Percentiles rank a stretch among this genome's conserved stretches.
These are phyloP conservation scores for Lipomyces mesembrius DNA, from an alignment of 805 yeast genomes.

Conservation along the genomic window DNA sequence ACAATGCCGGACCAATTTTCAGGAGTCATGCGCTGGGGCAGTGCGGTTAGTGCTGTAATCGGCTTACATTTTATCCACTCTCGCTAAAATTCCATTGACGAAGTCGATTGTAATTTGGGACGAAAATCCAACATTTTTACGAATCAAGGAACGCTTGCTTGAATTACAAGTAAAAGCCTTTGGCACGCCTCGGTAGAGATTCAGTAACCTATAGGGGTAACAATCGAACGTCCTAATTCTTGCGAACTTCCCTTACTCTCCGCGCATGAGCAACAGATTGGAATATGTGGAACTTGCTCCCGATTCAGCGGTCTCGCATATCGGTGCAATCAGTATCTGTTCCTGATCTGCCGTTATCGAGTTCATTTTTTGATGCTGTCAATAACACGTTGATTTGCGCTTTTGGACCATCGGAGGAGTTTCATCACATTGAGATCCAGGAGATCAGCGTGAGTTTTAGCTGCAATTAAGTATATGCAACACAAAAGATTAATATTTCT, in stretches of 20 bases:
- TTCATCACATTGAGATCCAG: conserved; percentile 17
- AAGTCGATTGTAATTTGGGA: too few species aligned
- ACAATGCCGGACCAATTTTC: too few species aligned
- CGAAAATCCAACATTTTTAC: too few species aligned
- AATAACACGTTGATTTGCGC: conserved; percentile 73
- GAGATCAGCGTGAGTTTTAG: conserved; percentile 8
- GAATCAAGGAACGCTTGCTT: too few species aligned
- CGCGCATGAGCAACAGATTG: not conserved
- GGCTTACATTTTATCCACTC: too few species aligned
- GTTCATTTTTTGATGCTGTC: conserved; percentile 70
- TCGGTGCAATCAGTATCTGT: conserved; percentile 59
- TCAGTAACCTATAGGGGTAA: too few species aligned
- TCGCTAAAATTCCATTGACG: too few species aligned
- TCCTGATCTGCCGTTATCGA: conserved; percentile 63
- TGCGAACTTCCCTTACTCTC: not conserved
- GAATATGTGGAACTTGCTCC: conserved; percentile 32
- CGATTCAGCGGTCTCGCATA: conserved; percentile 42
- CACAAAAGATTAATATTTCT: not conserved
- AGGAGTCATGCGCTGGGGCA: too few species aligned
- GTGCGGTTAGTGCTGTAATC: too few species aligned
- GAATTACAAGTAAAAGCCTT: too few species aligned
- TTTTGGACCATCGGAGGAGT: conserved; percentile 50
- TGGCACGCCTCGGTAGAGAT: too few species aligned
- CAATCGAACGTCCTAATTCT: not conserved
- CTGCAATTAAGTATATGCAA: not conserved